phyloP scores from a whole-genome alignment of 441 rosid species.

The Pelargonium cotyledonis region DNA sequence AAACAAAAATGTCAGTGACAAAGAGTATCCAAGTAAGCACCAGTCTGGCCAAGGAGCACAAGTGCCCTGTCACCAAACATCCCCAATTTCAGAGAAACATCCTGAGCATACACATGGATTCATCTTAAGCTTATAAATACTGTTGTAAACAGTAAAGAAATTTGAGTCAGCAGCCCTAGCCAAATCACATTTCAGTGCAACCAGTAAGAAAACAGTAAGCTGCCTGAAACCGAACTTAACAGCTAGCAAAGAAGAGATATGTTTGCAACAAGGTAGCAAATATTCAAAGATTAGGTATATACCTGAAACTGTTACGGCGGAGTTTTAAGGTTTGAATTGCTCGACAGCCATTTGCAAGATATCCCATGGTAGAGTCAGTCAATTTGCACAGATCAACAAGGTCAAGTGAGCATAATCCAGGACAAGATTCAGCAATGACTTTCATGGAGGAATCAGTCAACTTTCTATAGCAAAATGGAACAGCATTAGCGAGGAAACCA shows the following conservation, averaged over 20 bases:
- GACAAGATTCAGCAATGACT: constrained; percentile 62
- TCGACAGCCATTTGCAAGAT: constrained; percentile 74
- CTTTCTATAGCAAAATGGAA: constrained; percentile 47
- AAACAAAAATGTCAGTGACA: not conserved
- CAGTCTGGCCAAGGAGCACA: not conserved
- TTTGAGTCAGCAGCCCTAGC: not conserved
- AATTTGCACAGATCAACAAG: constrained; percentile 57
- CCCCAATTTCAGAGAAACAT: too few relatives aligned
- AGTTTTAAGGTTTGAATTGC: constrained; percentile 51
- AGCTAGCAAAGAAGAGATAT: not conserved
- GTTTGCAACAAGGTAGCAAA: not conserved
- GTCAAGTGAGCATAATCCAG: constrained; percentile 50
- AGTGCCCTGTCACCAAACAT: too few relatives aligned
- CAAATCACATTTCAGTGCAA: not conserved
- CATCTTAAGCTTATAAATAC: not conserved
- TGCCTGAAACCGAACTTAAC: not conserved
- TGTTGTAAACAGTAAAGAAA: not conserved
- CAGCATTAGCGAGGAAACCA: constrained; percentile 9
- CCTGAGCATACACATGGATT: not conserved
- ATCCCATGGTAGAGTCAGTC: constrained; percentile 72
- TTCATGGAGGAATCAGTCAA: constrained; percentile 71
- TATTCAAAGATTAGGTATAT: not conserved
- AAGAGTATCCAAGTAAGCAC: not conserved
- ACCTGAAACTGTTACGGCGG: constrained; percentile 71
- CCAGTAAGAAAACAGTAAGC: not conserved